A percentile compares a stretch with the other conserved stretches of the same genome.
Evolutionary conservation across 2,329 filamentous ascomycete genomes (phyloP).

Genomic region (Phyllosticta capitalensis): DNA sequence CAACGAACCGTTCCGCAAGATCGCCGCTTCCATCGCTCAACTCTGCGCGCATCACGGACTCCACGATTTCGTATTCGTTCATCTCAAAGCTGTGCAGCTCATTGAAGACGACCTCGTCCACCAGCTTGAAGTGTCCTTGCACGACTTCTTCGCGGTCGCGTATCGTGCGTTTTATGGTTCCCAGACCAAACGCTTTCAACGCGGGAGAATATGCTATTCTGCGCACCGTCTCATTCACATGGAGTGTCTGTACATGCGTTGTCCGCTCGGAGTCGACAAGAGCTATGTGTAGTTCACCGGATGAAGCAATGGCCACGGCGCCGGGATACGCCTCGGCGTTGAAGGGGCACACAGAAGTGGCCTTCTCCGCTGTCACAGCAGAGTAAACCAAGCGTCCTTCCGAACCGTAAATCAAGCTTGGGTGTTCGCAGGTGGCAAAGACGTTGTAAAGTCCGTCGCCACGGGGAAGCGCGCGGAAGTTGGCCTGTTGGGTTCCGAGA

Average conservation of each 20-base stretch:
- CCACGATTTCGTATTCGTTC: slow-evolving; percentile 63
- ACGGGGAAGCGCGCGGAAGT: slow-evolving; percentile 67
- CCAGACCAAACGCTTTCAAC: slow-evolving; percentile 75
- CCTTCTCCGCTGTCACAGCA: slow-evolving; percentile 82
- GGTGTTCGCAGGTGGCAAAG: slow-evolving; percentile 89
- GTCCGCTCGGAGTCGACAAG: slow-evolving; percentile 74
- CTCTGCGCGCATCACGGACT: slow-evolving; percentile 70
- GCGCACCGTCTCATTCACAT: slow-evolving; percentile 72
- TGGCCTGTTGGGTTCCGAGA: slow-evolving; percentile 75
- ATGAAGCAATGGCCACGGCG: slow-evolving; percentile 72
- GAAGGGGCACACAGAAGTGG: slow-evolving; percentile 72
- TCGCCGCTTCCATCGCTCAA: slow-evolving; percentile 51
- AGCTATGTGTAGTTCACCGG: slow-evolving; percentile 66
- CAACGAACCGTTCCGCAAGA: slow-evolving; percentile 68
- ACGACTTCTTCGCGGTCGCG: slow-evolving; percentile 63
- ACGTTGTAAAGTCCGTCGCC: slow-evolving; percentile 60
- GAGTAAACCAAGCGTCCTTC: slow-evolving; percentile 87
- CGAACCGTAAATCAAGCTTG: slow-evolving; percentile 82
- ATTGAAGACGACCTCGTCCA: slow-evolving; percentile 82
- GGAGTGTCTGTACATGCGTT: slow-evolving; percentile 76
- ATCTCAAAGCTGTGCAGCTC: slow-evolving; percentile 63
- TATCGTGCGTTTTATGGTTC: slow-evolving; percentile 70
- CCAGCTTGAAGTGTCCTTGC: slow-evolving; percentile 72
- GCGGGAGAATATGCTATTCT: slow-evolving; percentile 75
- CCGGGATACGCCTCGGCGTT: slow-evolving; percentile 71